These are phyloP conservation scores for Naganishia sp. DNA, from an alignment of 1,284 basidiomycete genomes.

Conservation along the genomic window DNA sequence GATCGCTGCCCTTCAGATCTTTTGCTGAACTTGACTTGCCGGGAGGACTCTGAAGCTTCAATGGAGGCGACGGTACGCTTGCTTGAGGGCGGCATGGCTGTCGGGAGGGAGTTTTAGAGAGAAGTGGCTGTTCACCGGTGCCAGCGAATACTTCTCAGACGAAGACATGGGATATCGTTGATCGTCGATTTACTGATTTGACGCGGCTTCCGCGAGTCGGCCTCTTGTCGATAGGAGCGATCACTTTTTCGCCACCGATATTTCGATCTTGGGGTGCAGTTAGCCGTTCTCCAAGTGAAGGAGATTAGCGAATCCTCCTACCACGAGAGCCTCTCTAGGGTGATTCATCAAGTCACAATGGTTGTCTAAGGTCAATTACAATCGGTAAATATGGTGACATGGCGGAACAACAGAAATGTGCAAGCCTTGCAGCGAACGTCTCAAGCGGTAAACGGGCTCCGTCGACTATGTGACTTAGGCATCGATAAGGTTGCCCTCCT, in stretches of 20 bases:
- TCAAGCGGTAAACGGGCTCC: too few species aligned
- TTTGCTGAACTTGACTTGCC: constrained; percentile 12
- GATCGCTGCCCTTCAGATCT: constrained; percentile 1
- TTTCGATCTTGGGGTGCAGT: too few species aligned
- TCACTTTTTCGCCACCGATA: constrained; percentile 16
- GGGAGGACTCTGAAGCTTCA: constrained; percentile 2
- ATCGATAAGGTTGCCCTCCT: constrained; percentile 33
- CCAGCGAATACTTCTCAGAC: too few species aligned
- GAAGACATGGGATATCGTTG: too few species aligned
- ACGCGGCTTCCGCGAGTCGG: background rate
- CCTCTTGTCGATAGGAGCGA: constrained; percentile 2
- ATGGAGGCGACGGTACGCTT: constrained; percentile 14
- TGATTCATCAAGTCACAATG: constrained; percentile 5
- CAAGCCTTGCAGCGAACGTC: too few species aligned
- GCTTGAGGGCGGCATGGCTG: constrained; percentile 4
- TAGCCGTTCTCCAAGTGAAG: too few species aligned
- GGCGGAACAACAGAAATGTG: background rate
- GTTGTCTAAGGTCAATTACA: constrained; percentile 18
- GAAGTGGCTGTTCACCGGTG: too few species aligned
- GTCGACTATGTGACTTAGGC: constrained; percentile 5
- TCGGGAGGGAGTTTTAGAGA: background rate
- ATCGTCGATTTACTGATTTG: too few species aligned
- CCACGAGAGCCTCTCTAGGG: background rate
- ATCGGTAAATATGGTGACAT: constrained; percentile 2
- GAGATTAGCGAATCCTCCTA: background rate